phyloP scores from a whole-genome alignment of 2,329 filamentous ascomycete genomes.

The Metarhizium album region DNA sequence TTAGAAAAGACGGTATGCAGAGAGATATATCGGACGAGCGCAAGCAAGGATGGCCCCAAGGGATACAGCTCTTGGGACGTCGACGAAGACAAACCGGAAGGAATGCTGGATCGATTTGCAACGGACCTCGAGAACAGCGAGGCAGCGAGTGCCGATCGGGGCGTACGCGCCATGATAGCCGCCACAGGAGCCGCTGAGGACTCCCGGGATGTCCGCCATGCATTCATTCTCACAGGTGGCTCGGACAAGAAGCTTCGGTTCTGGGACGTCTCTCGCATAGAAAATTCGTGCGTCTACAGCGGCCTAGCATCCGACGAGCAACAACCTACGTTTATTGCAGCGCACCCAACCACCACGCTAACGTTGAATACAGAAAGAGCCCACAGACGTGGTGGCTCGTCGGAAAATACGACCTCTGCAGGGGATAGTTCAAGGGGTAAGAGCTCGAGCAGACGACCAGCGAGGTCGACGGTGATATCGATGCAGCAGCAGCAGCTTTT shows the following conservation, averaged over 20 bases:
- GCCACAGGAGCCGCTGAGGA: slow-evolving; percentile 62
- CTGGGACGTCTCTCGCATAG: slow-evolving; percentile 76
- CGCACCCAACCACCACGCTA: slow-evolving; percentile 51
- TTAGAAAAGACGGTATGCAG: slow-evolving; percentile 80
- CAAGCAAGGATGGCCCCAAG: slow-evolving; percentile 47
- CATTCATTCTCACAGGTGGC: slow-evolving; percentile 79
- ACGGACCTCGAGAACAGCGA: slow-evolving; percentile 56
- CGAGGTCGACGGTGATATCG: slow-evolving; percentile 75
- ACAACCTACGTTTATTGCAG: slow-evolving; percentile 60
- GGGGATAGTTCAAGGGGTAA: slow-evolving; percentile 15
- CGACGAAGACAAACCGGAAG: slow-evolving; percentile 79
- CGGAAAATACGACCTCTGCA: slow-evolving; percentile 6
- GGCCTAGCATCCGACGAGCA: slow-evolving; percentile 61
- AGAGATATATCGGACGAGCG: slow-evolving; percentile 71
- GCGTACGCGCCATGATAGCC: slow-evolving; percentile 65
- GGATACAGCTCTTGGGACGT: slow-evolving; percentile 78
- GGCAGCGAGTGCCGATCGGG: slow-evolving; percentile 45
- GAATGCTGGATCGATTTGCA: slow-evolving; percentile 78
- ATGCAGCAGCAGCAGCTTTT: slow-evolving; percentile 79
- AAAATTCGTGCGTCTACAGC: slow-evolving; percentile 71
- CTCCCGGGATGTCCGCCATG: slow-evolving; percentile 61
- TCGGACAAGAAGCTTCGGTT: slow-evolving; percentile 86
- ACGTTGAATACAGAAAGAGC: slow-evolving; percentile 56
- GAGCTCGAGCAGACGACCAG: slow-evolving; percentile 32
- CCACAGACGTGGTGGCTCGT: slow-evolving; percentile 26